A percentile compares a stretch with the other conserved stretches of the same genome.
Evolutionary conservation across 2,329 filamentous ascomycete genomes (phyloP).

Genomic region (Akanthomyces dipterigenus): DNA sequence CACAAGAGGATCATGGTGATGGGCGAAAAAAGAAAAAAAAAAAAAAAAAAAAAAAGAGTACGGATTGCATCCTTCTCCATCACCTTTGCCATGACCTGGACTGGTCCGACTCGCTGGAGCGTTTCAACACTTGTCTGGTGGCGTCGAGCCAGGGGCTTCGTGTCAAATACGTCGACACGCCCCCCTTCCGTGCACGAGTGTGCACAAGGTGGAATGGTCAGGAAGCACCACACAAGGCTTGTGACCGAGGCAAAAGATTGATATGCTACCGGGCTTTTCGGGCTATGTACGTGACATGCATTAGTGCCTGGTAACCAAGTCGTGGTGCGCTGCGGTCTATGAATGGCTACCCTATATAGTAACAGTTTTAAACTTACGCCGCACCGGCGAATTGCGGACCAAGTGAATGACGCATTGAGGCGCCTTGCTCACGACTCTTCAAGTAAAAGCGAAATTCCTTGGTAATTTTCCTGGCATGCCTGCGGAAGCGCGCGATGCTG

Average conservation of each 20-base stretch:
- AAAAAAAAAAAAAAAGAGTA: too few relatives aligned
- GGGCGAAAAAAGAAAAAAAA: background rate
- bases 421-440: too few relatives aligned
- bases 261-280: background rate
- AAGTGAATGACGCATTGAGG: too few relatives aligned
- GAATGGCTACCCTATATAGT: background rate
- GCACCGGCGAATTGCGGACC: too few relatives aligned
- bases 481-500: too few relatives aligned
- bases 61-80: background rate
- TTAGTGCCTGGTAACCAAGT: background rate
- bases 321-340: background rate
- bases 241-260: background rate
- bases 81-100: background rate
- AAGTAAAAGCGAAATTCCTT: too few relatives aligned
- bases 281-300: background rate
- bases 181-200: background rate
- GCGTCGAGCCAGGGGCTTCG: conserved; percentile 9
- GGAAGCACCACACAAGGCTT: background rate
- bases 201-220: background rate
- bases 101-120: background rate
- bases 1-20: too few relatives aligned
- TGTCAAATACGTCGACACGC: conserved; percentile 9
- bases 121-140: conserved; percentile 4
- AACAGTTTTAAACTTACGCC: background rate
- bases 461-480: too few relatives aligned